Conservation (phyloP, 441 rosid genomes). For the Arabidopsis lyrata region DNA sequence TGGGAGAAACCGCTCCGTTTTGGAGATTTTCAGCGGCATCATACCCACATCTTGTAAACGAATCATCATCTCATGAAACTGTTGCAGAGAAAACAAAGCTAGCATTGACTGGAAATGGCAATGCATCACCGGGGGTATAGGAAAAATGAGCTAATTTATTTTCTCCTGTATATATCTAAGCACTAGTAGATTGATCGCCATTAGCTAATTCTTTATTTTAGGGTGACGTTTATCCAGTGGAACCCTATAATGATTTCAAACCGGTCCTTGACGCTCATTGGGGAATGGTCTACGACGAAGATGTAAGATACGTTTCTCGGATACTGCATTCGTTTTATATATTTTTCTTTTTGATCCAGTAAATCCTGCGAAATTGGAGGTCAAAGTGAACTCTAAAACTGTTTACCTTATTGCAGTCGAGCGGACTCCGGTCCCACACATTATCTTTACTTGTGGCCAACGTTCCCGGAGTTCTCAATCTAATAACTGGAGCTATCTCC, state of each 20-base stretch:
- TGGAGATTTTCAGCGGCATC: slow-evolving; percentile 80
- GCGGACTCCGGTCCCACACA: slow-evolving; percentile 67
- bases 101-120: slow-evolving; percentile 46
- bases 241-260: slow-evolving; percentile 54
- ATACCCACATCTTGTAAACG: slow-evolving; percentile 58
- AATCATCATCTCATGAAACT: slow-evolving; percentile 38
- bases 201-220: slow-evolving; percentile 33
- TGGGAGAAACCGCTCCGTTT: slow-evolving; percentile 82
- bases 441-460: slow-evolving; percentile 64
- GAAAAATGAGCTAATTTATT: slow-evolving; percentile 10
- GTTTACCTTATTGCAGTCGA: slow-evolving; percentile 37
- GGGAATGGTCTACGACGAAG: slow-evolving; percentile 74
- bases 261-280: slow-evolving; percentile 79
- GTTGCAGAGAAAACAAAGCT: slow-evolving; percentile 44
- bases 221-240: slow-evolving; percentile 87
- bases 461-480: slow-evolving; percentile 71
- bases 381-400: slow-evolving; percentile 4
- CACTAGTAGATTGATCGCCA: not conserved
- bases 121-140: slow-evolving; percentile 59
- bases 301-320: slow-evolving; percentile 51
- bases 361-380: slow-evolving; percentile 9
- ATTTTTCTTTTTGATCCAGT: not conserved
- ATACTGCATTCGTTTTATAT: not conserved
- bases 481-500: slow-evolving; percentile 68
- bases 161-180: slow-evolving; percentile 17